These are phyloP conservation scores for Beauveria rudraprayagi DNA, from an alignment of 2,329 filamentous ascomycete genomes.

Conservation along the genomic window DNA sequence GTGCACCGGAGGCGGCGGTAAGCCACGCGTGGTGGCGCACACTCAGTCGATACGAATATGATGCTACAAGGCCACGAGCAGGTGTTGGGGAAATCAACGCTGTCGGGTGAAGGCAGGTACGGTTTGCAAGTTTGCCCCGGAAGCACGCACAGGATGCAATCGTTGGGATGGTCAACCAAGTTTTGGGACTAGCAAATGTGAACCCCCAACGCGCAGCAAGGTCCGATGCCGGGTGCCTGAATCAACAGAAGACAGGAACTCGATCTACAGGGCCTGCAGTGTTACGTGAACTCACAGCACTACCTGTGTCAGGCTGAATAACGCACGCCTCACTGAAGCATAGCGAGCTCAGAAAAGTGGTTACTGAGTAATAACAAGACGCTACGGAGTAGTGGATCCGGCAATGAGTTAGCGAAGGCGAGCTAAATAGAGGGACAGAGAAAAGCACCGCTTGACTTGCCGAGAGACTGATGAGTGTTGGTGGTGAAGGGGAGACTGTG, in stretches of 20 bases:
- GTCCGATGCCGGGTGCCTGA: not conserved
- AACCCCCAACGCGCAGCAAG: not conserved
- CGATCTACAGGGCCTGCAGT: not conserved
- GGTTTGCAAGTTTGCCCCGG: not conserved
- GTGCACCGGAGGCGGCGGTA: constrained; percentile 1
- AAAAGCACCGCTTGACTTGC: not conserved
- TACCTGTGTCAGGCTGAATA: too few species aligned
- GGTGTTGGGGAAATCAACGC: not conserved
- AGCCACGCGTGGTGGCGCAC: not conserved
- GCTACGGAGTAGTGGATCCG: not conserved
- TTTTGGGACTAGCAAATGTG: not conserved
- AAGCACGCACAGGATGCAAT: not conserved
- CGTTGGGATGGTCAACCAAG: not conserved
- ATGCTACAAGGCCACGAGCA: too few species aligned
- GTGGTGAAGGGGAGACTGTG: not conserved
- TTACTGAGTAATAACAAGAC: not conserved
- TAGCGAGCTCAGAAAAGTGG: not conserved
- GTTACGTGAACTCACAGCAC: not conserved
- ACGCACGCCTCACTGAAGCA: not conserved
- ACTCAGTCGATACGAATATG: not conserved
- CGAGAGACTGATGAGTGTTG: not conserved
- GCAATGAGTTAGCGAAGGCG: not conserved
- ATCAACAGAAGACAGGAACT: not conserved
- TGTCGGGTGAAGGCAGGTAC: too few species aligned
- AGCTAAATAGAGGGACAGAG: too few species aligned